These are phyloP conservation scores for Paralagenidium karlingii DNA, from an alignment of 352 stramenopile genomes.

Conservation along the genomic window DNA sequence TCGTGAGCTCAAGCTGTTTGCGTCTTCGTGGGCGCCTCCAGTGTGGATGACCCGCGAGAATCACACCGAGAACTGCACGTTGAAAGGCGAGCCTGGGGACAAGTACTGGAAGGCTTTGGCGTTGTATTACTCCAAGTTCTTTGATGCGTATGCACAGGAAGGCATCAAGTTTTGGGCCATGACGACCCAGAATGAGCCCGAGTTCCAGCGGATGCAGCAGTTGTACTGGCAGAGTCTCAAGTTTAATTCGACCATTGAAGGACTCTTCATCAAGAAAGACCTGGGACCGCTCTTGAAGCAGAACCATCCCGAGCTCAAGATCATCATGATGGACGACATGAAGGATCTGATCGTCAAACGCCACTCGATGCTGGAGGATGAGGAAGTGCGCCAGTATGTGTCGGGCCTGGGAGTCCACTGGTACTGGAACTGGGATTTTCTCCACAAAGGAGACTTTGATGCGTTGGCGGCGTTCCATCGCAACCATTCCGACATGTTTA, in stretches of 20 bases:
- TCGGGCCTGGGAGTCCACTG: constrained; percentile 80
- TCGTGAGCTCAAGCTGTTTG: constrained; percentile 52
- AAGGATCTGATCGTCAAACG: constrained; percentile 43
- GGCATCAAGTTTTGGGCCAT: constrained; percentile 69
- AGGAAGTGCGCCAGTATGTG: constrained; percentile 53
- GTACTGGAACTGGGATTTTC: constrained; percentile 61
- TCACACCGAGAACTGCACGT: constrained; percentile 31
- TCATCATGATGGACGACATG: constrained; percentile 79
- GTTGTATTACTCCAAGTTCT: constrained; percentile 83
- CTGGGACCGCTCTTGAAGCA: constrained; percentile 47
- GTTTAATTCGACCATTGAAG: constrained; percentile 20
- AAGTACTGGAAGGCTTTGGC: constrained; percentile 63
- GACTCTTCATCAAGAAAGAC: constrained; percentile 66
- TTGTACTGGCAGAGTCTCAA: constrained; percentile 46
- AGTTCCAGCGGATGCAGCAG: constrained; percentile 17
- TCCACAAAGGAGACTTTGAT: constrained; percentile 28
- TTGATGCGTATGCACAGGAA: constrained; percentile 62
- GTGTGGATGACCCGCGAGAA: constrained; percentile 81
- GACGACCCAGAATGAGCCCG: constrained; percentile 80
- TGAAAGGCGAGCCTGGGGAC: constrained; percentile 38
- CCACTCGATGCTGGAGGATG: constrained; percentile 25
- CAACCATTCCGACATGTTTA: constrained; percentile 54
- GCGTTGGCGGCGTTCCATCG: constrained; percentile 35
- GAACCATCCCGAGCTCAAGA: constrained; percentile 66
- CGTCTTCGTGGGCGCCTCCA: constrained; percentile 70